phyloP scores from a whole-genome alignment of 441 rosid genomes.

The Mallotus repandus region DNA sequence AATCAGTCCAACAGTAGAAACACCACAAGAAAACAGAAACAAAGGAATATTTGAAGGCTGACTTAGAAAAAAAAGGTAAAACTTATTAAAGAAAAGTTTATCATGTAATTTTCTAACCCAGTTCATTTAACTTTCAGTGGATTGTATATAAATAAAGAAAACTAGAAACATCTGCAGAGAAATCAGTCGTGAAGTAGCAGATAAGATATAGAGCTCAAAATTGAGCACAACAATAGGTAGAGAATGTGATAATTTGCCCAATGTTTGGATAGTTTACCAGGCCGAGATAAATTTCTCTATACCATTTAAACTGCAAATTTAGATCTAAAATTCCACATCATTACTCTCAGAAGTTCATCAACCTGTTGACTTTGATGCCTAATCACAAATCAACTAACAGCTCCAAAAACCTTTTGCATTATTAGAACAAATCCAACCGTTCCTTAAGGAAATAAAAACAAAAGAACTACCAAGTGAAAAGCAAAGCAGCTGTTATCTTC shows the following conservation, averaged over 20 bases:
- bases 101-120: not conserved
- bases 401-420: not conserved
- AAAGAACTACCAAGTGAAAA: not conserved
- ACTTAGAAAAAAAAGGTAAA: not conserved
- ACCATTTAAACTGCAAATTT: not conserved
- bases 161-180: not conserved
- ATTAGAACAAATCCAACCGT: not conserved
- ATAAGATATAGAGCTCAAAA: not conserved
- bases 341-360: not conserved
- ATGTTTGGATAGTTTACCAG: not conserved
- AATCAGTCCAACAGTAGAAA: slow-evolving; percentile 5
- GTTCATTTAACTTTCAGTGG: not conserved
- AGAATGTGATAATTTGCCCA: not conserved
- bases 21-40: not conserved
- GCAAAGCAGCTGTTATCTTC: not conserved
- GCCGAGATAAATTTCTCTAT: not conserved
- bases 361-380: not conserved
- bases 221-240: not conserved
- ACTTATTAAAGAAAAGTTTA: not conserved
- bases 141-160: not conserved
- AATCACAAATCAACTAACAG: not conserved
- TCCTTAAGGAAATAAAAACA: not conserved
- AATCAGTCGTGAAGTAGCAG: not conserved
- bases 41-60: not conserved
- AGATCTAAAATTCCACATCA: not conserved